Evolutionary conservation across 1,284 basidiomycete species (phyloP).

Genomic region (Apiotrichum porosum): DNA sequence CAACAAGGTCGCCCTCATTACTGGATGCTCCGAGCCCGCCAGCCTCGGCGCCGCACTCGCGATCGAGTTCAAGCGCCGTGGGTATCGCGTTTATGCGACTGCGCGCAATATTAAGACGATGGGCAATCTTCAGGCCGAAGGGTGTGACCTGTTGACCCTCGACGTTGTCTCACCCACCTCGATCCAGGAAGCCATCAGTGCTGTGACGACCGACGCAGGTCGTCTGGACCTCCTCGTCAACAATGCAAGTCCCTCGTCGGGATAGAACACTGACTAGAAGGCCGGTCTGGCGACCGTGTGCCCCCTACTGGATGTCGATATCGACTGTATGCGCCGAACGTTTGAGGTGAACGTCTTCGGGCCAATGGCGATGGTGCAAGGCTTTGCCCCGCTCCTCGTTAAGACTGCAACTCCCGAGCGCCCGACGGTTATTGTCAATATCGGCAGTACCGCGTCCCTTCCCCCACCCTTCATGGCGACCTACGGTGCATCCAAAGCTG

Average conservation of each 20-base stretch:
- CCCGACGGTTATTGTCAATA: conserved; percentile 16
- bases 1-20: conserved; percentile 15
- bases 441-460: conserved; percentile 12
- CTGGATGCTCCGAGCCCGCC: conserved; percentile 14
- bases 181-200: conserved; percentile 6
- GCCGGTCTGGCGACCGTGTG: background rate
- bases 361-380: conserved; percentile 18
- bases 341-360: conserved; percentile 26
- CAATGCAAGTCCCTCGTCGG: conserved; percentile 10
- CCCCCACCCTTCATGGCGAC: conserved; percentile 14
- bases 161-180: conserved; percentile 9
- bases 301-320: conserved; percentile 8
- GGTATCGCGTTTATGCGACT: conserved; percentile 13
- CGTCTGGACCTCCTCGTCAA: conserved; percentile 19
- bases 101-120: conserved; percentile 12
- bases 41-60: conserved; percentile 10
- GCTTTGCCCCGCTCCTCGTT: conserved; percentile 10
- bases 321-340: conserved; percentile 4
- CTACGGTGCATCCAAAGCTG: conserved; percentile 13
- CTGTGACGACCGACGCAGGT: conserved; percentile 4
- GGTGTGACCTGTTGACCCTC: conserved; percentile 7
- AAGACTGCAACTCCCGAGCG: background rate
- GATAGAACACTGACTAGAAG: background rate
- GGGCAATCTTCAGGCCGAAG: background rate
- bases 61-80: conserved; percentile 9